A percentile compares a stretch with the other conserved stretches of the same genome.
Conservation (phyloP, 2,329 filamentous ascomycete species). For the Calonectria leucothoes region DNA sequence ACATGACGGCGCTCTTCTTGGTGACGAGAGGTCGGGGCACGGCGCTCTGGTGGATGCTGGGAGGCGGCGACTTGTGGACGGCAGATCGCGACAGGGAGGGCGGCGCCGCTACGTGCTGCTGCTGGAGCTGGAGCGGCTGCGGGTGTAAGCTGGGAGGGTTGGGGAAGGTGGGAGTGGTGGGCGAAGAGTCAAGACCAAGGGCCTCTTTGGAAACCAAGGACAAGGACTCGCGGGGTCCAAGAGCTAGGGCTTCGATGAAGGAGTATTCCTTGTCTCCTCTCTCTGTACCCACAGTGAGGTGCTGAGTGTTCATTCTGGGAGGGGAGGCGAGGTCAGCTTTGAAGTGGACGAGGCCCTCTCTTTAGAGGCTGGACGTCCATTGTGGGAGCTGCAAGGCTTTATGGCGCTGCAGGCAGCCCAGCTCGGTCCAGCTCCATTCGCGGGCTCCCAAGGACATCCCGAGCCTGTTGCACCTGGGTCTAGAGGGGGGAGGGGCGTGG, state of each 20-base stretch:
- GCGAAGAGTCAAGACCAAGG: constrained; percentile 33
- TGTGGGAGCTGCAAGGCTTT: constrained; percentile 39
- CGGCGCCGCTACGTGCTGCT: neutral
- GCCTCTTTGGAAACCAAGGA: constrained; percentile 42
- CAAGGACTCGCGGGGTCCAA: constrained; percentile 41
- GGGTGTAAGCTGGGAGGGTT: constrained; percentile 8
- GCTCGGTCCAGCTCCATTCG: constrained; percentile 17
- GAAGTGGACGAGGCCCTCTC: constrained; percentile 28
- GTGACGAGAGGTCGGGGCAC: constrained; percentile 29
- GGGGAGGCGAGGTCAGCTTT: constrained; percentile 16
- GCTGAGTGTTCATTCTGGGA: constrained; percentile 38
- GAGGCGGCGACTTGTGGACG: neutral
- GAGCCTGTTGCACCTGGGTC: constrained; percentile 11
- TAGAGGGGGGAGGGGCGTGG: neutral
- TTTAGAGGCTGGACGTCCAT: constrained; percentile 26
- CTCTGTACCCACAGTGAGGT: constrained; percentile 33
- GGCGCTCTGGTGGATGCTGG: neutral
- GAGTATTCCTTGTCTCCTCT: constrained; percentile 44
- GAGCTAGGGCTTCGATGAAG: constrained; percentile 46
- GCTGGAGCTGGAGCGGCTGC: neutral
- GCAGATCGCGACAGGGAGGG: neutral
- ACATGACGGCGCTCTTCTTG: constrained; percentile 39
- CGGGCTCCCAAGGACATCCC: constrained; percentile 7
- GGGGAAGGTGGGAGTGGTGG: constrained; percentile 16
- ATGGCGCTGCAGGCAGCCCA: constrained; percentile 35